Conservation (phyloP, 345 rosid species). For the Populus ilicifolia region DNA sequence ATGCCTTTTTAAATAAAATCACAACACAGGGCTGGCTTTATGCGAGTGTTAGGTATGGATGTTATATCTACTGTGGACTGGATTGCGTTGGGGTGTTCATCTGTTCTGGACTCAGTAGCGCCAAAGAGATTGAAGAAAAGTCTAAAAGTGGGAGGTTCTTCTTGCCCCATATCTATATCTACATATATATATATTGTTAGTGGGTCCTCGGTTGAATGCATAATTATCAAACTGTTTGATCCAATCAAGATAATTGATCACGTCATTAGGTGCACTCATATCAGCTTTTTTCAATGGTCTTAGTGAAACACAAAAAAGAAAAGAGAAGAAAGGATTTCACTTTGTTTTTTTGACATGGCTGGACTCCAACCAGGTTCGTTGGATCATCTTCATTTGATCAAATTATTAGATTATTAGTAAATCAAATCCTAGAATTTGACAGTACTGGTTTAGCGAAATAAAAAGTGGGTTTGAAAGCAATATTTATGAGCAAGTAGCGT, state of each 20-base stretch:
- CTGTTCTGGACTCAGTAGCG: neutral
- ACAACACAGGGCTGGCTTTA: neutral
- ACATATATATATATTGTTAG: neutral
- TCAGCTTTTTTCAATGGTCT: too few species aligned
- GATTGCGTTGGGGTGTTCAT: constrained; percentile 14
- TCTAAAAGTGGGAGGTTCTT: neutral
- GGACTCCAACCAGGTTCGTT: too few species aligned
- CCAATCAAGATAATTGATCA: too few species aligned
- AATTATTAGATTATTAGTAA: neutral
- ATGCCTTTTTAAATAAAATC: neutral
- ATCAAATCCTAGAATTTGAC: neutral
- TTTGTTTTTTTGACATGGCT: neutral
- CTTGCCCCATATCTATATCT: neutral
- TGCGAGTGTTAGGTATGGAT: constrained; percentile 18
- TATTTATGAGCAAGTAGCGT: neutral
- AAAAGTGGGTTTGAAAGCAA: neutral
- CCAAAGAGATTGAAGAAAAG: neutral
- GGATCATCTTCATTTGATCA: neutral
- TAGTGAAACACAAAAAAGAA: too few species aligned
- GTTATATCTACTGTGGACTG: constrained; percentile 32
- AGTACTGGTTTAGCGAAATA: neutral
- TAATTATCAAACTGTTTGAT: neutral
- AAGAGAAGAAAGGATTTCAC: too few species aligned
- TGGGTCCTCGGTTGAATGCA: neutral
- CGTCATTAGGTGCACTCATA: neutral